Base-by-base conservation (phyloP, 768 basidiomycete genomes). In the Termitomyces bulborhizus region DNA sequence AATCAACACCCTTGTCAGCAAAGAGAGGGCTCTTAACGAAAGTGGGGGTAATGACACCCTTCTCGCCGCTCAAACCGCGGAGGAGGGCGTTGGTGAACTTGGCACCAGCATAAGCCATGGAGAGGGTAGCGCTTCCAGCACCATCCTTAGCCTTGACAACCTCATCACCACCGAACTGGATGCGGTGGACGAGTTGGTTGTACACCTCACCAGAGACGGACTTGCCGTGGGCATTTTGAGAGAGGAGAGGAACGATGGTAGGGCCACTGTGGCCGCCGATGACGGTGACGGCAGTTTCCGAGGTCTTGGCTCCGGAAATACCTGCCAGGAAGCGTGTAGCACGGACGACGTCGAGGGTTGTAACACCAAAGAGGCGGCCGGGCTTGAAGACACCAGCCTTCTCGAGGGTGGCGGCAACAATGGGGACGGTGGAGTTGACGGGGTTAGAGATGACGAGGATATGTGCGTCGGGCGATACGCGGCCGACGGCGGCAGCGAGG, bases 361-460 rank as follows among this genome's bases (percentile, higher is more conserved):
- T 98, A 59, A 99, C 88, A 81, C 96, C 97, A 71, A 97, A 98
- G 65, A 98, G 71, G 62, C 82, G 88, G 57, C 76, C 75, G 53
- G 93, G 92, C 78, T 99, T 84, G 76, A 89, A 98, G 57, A 90
- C 90, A 58, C 94, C 94, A 12, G 88, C 88, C 71, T 93, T 90
- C 75, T 90, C 83, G 70, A 97, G 86, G 56, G 90, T 89, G 62
- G 85, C 82, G 44, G 94, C 93, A 62, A 97, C 94, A 64, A 99
- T 97, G 65, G 97, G 96, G 57, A 98, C 97, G 59, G 97, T 98
- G 50, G 89, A 91, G 80, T 92, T 93, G 79, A 97, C 96, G 53
- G 96, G 96, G 86, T 99, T 99, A 64, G 95, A 96, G 73, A 99
- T 99, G 74, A 98, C 86, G 62, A 93, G 84, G 66, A 98, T 80